phyloP scores from a whole-genome alignment of 192 early-diverging fungal genomes.

The Backusella luteola region DNA sequence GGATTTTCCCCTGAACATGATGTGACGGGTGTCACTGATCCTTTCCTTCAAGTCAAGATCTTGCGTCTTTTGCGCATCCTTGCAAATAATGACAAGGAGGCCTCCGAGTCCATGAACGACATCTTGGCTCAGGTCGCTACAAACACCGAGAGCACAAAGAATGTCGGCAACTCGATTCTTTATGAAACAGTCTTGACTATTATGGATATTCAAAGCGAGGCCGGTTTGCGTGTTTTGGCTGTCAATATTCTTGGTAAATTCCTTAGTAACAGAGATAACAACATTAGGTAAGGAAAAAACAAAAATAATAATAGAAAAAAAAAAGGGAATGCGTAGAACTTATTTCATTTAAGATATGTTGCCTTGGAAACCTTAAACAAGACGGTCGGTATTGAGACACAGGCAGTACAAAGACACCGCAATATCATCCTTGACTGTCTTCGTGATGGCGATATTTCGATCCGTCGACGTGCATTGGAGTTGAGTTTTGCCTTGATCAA shows the following conservation, averaged over 20 bases:
- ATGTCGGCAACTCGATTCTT: conserved; percentile 96
- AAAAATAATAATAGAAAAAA: background rate
- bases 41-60: conserved; percentile 95
- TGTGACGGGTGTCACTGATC: conserved; percentile 95
- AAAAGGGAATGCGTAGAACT: no score
- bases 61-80: conserved; percentile 87
- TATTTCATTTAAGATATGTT: conserved; percentile 67
- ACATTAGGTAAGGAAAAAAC: conserved; percentile 73
- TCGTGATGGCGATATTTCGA: conserved; percentile 92
- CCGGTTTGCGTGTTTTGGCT: conserved; percentile 87
- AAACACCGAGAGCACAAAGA: conserved; percentile 90
- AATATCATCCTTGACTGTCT: conserved; percentile 96
- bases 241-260: conserved; percentile 99
- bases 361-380: conserved; percentile 96
- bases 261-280: conserved; percentile 93
- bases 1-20: conserved; percentile 94
- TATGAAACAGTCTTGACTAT: conserved; percentile 98
- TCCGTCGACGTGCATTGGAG: conserved; percentile 93
- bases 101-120: conserved; percentile 94
- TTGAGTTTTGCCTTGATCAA: conserved; percentile 96
- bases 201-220: conserved; percentile 92
- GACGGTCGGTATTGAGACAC: conserved; percentile 84
- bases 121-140: conserved; percentile 96
- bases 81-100: conserved; percentile 75
- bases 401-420: conserved; percentile 96